phyloP scores from a whole-genome alignment of 1,284 basidiomycete genomes.

The Trichosporon inkin region DNA sequence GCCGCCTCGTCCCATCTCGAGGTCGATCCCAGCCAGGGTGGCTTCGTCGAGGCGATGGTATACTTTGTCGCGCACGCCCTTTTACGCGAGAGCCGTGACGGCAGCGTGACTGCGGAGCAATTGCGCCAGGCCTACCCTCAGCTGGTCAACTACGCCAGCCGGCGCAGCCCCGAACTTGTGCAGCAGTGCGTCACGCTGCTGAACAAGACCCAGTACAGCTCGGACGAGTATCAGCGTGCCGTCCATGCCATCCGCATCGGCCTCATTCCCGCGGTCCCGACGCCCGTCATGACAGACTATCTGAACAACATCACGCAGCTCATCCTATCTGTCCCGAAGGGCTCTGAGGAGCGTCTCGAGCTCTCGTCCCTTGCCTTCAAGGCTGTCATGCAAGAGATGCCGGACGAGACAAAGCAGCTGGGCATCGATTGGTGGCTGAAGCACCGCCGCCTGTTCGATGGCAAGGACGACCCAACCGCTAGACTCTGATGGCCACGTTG shows the following conservation, averaged over 20 bases:
- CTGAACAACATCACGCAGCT: constrained; percentile 27
- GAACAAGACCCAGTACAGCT: constrained; percentile 10
- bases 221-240: constrained; percentile 17
- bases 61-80: constrained; percentile 28
- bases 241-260: constrained; percentile 23
- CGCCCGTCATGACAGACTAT: constrained; percentile 19
- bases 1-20: constrained; percentile 19
- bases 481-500: constrained; percentile 1
- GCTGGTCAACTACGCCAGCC: constrained; percentile 23
- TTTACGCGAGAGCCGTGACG: constrained; percentile 23
- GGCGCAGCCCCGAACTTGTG: constrained; percentile 17
- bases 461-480: constrained; percentile 6
- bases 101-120: constrained; percentile 30
- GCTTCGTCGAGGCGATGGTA: constrained; percentile 30
- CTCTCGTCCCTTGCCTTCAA: constrained; percentile 28
- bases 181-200: constrained; percentile 12
- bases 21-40: constrained; percentile 14
- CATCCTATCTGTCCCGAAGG: constrained; percentile 18
- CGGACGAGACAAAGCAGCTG: constrained; percentile 29
- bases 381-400: constrained; percentile 32
- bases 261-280: constrained; percentile 23
- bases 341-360: constrained; percentile 27
- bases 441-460: constrained; percentile 24
- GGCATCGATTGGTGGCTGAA: constrained; percentile 41
- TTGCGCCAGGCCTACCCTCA: constrained; percentile 30